Conservation (phyloP, 345 rosid genomes). For the Heritiera littoralis region DNA sequence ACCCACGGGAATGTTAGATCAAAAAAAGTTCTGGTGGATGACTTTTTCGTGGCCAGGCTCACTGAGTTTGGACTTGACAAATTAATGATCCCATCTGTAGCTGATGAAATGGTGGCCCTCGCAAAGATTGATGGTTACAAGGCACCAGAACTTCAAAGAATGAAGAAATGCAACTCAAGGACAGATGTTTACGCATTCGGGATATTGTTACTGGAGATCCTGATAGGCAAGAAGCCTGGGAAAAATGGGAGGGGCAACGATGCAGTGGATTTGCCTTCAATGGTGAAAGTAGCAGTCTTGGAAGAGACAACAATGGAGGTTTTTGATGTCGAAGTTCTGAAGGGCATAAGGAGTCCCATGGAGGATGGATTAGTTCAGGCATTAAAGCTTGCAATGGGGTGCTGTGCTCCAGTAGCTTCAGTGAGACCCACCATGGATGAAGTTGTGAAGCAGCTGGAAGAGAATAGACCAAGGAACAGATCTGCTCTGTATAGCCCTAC, state of each 20-base stretch:
- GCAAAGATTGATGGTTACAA: constrained; percentile 88
- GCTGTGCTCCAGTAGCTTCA: constrained; percentile 90
- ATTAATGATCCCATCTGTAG: constrained; percentile 86
- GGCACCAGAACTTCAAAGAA: constrained; percentile 94
- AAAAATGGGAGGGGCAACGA: constrained; percentile 64
- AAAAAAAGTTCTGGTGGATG: constrained; percentile 90
- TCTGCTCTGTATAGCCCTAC: constrained; percentile 93
- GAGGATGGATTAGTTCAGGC: constrained; percentile 97
- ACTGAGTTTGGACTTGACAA: constrained; percentile 93
- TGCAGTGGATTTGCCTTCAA: constrained; percentile 76
- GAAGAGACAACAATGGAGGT: constrained; percentile 98
- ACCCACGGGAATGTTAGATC: constrained; percentile 92
- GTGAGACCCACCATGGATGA: constrained; percentile 97
- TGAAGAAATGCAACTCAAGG: constrained; percentile 92
- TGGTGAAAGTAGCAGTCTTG: constrained; percentile 89
- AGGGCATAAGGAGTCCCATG: constrained; percentile 90
- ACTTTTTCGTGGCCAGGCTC: constrained; percentile 76
- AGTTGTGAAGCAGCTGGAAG: constrained; percentile 93
- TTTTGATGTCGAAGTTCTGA: constrained; percentile 79
- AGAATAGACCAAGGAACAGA: constrained; percentile 93
- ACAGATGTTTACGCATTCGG: constrained; percentile 96
- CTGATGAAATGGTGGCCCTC: constrained; percentile 86
- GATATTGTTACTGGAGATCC: constrained; percentile 79
- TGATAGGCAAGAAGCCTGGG: constrained; percentile 92
- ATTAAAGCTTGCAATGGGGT: constrained; percentile 97